phyloP scores from a whole-genome alignment of 108 stramenopile species.

The Nitzschia palea region DNA sequence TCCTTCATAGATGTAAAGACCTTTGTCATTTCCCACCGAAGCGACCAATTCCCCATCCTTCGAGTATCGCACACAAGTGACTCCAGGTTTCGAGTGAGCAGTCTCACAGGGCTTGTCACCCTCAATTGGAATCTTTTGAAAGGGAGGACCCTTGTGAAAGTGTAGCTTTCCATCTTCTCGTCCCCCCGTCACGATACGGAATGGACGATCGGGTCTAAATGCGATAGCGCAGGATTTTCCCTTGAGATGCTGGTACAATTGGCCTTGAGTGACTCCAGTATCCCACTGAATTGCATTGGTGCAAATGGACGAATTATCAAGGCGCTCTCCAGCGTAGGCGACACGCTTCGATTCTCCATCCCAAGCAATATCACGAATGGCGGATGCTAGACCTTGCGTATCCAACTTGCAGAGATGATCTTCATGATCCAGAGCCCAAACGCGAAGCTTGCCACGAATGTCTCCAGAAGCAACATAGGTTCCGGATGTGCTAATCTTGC shows the following conservation, averaged over 20 bases:
- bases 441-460: conserved; percentile 78
- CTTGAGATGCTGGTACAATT: conserved; percentile 58
- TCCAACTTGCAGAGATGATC: conserved; percentile 89
- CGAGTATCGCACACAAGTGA: conserved; percentile 87
- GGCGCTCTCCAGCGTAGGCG: conserved; percentile 45
- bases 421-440: conserved; percentile 94
- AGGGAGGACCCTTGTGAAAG: conserved; percentile 95
- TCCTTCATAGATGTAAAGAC: conserved; percentile 82
- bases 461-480: conserved; percentile 91
- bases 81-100: conserved; percentile 56
- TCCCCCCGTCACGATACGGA: conserved; percentile 87
- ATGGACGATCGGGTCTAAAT: conserved; percentile 82
- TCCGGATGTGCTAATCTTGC: conserved; percentile 82
- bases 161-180: conserved; percentile 84
- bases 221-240: conserved; percentile 63
- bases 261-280: conserved; percentile 65
- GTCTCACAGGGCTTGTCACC: conserved; percentile 53
- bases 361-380: conserved; percentile 92
- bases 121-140: conserved; percentile 70
- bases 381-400: conserved; percentile 38
- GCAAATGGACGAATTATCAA: conserved; percentile 34
- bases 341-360: conserved; percentile 92
- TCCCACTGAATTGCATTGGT: conserved; percentile 63
- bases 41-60: conserved; percentile 73
- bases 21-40: conserved; percentile 80